A percentile compares a stretch with the other conserved stretches of the same genome.
Conservation (phyloP, 805 yeast genomes). For the Debaryomyces tyrocola region DNA sequence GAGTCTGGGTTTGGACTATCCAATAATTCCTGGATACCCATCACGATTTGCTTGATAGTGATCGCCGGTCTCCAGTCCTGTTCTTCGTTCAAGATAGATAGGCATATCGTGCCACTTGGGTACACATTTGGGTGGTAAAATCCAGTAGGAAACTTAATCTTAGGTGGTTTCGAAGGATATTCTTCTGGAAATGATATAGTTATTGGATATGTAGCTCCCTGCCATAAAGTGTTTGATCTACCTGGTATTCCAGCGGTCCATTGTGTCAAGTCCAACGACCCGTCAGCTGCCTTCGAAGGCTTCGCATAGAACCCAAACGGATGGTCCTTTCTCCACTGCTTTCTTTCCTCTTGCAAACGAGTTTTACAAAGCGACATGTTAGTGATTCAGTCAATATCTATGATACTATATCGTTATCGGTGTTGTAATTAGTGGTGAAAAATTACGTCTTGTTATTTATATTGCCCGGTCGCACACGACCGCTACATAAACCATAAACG, state of each 20-base stretch:
- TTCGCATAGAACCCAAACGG: conserved; percentile 97
- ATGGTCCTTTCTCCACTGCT: conserved; percentile 97
- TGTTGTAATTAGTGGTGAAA: no score
- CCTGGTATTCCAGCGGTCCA: conserved; percentile 99
- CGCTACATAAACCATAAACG: no score
- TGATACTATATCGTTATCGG: not conserved
- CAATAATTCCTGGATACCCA: conserved; percentile 90
- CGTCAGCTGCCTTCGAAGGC: conserved; percentile 78
- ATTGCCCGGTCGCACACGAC: no score
- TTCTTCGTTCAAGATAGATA: conserved; percentile 88
- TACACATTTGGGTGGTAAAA: conserved; percentile 97
- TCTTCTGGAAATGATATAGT: conserved; percentile 83
- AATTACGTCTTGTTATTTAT: no score
- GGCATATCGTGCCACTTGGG: conserved; percentile 95
- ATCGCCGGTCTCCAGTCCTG: conserved; percentile 99
- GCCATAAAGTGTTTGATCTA: conserved; percentile 82
- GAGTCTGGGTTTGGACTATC: conserved; percentile 91
- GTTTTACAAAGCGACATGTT: conserved; percentile 63
- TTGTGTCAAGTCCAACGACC: conserved; percentile 75
- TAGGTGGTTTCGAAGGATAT: conserved; percentile 96
- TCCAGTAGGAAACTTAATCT: conserved; percentile 82
- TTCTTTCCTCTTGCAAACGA: conserved; percentile 92
- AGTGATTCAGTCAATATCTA: not conserved
- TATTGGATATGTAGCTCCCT: conserved; percentile 83
- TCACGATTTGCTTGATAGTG: conserved; percentile 80